Evolutionary conservation across 2,329 filamentous ascomycete genomes (phyloP), one percentile per base, ranked within the genome.

Genomic region (Colletotrichum australisinense): DNA sequence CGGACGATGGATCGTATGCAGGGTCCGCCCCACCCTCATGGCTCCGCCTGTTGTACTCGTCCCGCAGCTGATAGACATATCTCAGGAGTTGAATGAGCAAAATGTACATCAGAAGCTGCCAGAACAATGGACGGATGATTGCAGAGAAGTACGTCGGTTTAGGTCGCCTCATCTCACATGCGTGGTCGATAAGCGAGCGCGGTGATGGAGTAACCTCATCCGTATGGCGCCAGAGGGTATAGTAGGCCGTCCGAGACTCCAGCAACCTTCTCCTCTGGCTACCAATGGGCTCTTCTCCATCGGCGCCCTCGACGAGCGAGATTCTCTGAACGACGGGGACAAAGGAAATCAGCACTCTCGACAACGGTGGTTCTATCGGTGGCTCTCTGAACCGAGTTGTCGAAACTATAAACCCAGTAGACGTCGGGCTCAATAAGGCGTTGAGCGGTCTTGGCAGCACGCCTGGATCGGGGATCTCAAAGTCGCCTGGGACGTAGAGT

Each of bases 291-390:
- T 66, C 35, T 28, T 63, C 67, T 24, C 74, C 62, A 3, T 57
- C 30, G n/a, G 66, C 69, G 5, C 69, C 73, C 26, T 26, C 4
- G 28, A 64, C 14, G 8, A 70, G 26, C 16, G 65, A 77, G 72
- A 78, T 67, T 14, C 76, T 77, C 55, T 75, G 58, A 26, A 82
- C 77, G 24, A 73, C 72, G 4, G 81, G 81, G 1, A 74, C 72
- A 2, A 78, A 76, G 2, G 77, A 78, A n/a, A 83, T 79, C 72
- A 82, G 82, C 42, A 83, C 77, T n/a, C 81, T 78, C 7, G 79
- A 76, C 32, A 35, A 35, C 11, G 32, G 32, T 35, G 32, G 32
- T 12, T 35, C 32, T 35, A 35, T 35, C 32, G 32, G 32, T 8
- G 32, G 32, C 11, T 35, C 32, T 35, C 32, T 35, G 32, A 35